A percentile compares a stretch with the other conserved stretches of the same genome.
Evolutionary conservation across 1,139 yeast genomes (phyloP).

Genomic region (Debaryomyces robertsiae): DNA sequence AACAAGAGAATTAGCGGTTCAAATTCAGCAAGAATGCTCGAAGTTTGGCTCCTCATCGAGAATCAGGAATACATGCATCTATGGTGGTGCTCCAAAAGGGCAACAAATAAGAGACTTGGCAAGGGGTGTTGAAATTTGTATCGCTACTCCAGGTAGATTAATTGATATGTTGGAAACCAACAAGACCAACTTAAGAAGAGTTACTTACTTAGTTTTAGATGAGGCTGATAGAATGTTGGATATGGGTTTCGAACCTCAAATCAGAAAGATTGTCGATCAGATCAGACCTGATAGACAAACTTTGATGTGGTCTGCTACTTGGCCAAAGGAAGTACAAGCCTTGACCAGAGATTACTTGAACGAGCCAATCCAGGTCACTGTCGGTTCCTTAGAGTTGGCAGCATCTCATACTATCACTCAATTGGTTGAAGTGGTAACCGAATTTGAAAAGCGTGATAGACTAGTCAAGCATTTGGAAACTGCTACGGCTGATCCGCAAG

Average conservation of each 20-base stretch:
- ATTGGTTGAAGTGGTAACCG: conserved; percentile 86
- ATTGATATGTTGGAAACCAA: conserved; percentile 96
- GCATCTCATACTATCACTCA: conserved; percentile 97
- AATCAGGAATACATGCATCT: conserved; percentile 95
- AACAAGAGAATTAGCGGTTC: conserved; percentile 98
- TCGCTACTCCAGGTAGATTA: conserved; percentile 98
- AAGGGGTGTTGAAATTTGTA: conserved; percentile 92
- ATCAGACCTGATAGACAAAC: conserved; percentile 98
- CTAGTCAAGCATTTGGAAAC: conserved; percentile 79
- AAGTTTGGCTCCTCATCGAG: conserved; percentile 90
- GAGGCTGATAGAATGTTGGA: conserved; percentile 97
- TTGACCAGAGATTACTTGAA: conserved; percentile 87
- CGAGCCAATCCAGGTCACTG: conserved; percentile 93
- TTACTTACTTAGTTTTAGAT: conserved; percentile 93
- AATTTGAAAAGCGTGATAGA: conserved; percentile 91
- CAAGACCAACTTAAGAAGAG: conserved; percentile 93
- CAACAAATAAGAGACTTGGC: conserved; percentile 94
- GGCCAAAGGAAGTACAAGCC: conserved; percentile 98
- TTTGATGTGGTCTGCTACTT: conserved; percentile 99
- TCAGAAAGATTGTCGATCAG: conserved; percentile 91
- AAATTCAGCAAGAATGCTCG: conserved; percentile 93
- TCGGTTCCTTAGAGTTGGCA: conserved; percentile 93
- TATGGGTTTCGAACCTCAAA: conserved; percentile 98
- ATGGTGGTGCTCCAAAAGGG: conserved; percentile 99
- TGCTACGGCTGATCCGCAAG: conserved; percentile 75